These are phyloP conservation scores for Penstemon newberryi DNA, from an alignment of 257 asterid species.

Conservation along the genomic window DNA sequence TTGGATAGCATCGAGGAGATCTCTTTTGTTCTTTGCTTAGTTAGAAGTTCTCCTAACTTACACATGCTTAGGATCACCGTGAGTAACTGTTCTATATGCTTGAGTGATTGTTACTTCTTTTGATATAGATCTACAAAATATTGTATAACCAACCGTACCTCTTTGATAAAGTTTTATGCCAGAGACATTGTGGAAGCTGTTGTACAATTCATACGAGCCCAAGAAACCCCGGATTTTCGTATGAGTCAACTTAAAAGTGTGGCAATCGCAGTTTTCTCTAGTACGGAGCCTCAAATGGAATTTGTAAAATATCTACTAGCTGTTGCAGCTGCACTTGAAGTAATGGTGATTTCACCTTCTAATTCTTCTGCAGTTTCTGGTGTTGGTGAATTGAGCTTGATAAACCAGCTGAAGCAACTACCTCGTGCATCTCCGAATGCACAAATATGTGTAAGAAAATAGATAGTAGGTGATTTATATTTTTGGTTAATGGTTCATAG, in stretches of 20 bases:
- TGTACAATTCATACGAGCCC: neutral
- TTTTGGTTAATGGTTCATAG: no score
- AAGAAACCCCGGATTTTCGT: neutral
- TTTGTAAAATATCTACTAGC: constrained; percentile 8
- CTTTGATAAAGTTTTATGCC: constrained; percentile 9
- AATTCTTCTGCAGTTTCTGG: neutral
- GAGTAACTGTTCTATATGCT: neutral
- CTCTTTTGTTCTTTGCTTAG: constrained; percentile 6
- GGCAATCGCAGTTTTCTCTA: neutral
- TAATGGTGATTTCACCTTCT: neutral
- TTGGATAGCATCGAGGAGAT: constrained; percentile 17
- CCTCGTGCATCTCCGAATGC: constrained; percentile 7
- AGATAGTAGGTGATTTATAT: no score
- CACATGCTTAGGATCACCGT: neutral
- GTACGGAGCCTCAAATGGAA: neutral
- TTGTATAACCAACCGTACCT: neutral
- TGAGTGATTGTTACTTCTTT: no score
- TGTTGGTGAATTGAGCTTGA: neutral
- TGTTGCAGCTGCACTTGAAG: constrained; percentile 3
- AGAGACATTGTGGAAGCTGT: neutral
- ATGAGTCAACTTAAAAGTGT: neutral
- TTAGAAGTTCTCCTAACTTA: constrained; percentile 5
- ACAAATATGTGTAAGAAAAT: neutral
- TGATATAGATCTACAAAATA: neutral
- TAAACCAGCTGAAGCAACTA: neutral